phyloP scores from a whole-genome alignment of 202 grass and related monocot species.

The Carex arenaria region DNA sequence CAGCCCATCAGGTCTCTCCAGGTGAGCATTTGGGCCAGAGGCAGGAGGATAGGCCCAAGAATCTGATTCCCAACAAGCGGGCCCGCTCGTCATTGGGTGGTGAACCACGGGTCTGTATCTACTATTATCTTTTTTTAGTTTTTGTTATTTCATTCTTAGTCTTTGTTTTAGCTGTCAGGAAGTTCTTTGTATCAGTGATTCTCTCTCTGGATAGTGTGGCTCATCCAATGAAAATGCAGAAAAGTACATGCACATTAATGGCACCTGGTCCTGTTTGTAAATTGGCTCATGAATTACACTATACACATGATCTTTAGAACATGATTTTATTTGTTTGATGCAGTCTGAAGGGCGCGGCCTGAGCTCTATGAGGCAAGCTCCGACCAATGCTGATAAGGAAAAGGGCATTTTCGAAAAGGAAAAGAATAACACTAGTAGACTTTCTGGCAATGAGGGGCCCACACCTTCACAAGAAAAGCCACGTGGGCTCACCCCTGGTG shows the following conservation, averaged over 20 bases:
- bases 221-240: background rate
- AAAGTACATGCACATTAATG: background rate
- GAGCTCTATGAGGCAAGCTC: constrained; percentile 46
- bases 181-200: background rate
- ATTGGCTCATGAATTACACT: background rate
- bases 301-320: background rate
- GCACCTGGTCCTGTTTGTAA: background rate
- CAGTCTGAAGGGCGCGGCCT: constrained; percentile 58
- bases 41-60: constrained; percentile 53
- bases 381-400: constrained; percentile 41
- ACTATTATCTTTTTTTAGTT: constrained; percentile 25
- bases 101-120: constrained; percentile 59
- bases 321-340: constrained; percentile 8
- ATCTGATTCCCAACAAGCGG: constrained; percentile 46
- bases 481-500: constrained; percentile 40
- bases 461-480: constrained; percentile 57
- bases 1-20: constrained; percentile 37
- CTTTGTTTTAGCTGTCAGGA: background rate
- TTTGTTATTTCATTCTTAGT: background rate
- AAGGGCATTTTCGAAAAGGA: constrained; percentile 51
- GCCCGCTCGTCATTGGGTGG: constrained; percentile 53
- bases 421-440: constrained; percentile 33
- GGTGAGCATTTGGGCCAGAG: constrained; percentile 39
- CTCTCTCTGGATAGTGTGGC: background rate
- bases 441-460: constrained; percentile 27